phyloP scores from a whole-genome alignment of 176 grass and related monocot species.

The Juncus effusus region DNA sequence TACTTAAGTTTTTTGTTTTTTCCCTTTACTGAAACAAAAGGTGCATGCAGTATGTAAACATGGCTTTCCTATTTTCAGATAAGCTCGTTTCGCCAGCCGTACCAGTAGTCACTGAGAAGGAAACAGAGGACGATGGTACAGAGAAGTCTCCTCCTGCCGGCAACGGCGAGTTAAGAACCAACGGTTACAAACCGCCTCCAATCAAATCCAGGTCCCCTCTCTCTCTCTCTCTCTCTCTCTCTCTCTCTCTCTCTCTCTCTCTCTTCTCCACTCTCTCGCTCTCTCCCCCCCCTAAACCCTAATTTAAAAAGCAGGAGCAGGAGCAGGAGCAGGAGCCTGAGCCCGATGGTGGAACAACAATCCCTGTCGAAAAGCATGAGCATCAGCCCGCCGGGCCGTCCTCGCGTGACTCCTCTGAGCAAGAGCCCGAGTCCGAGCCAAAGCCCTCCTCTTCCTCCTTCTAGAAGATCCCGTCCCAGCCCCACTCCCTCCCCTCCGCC shows the following conservation, averaged over 20 bases:
- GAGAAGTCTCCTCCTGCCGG: constrained; percentile 40
- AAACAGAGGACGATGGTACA: constrained; percentile 42
- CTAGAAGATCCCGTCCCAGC: constrained; percentile 48
- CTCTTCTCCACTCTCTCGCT: constrained; percentile 18
- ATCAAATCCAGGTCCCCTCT: constrained; percentile 86
- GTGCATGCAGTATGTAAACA: no score
- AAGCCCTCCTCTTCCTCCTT: constrained; percentile 38
- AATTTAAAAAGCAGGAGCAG: constrained; percentile 34
- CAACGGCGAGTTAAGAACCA: constrained; percentile 59
- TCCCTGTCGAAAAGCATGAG: constrained; percentile 97
- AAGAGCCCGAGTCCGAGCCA: constrained; percentile 78
- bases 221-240: constrained; percentile 32
- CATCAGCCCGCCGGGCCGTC: constrained; percentile 80
- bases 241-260: constrained; percentile 31
- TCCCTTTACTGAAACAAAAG: neutral
- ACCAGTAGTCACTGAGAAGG: constrained; percentile 31
- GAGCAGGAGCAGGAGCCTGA: constrained; percentile 93
- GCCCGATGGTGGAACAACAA: constrained; percentile 58
- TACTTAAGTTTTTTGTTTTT: constrained; percentile 12
- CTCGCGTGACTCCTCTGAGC: constrained; percentile 50
- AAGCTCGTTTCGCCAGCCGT: neutral
- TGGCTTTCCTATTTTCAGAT: constrained; percentile 24
- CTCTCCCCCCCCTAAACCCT: neutral
- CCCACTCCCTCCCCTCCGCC: constrained; percentile 38
- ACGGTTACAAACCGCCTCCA: constrained; percentile 38